Evolutionary conservation across 148 eudicot genomes (phyloP), one percentile per base, ranked within the genome.

Genomic region (Nepenthes mirabilis): DNA sequence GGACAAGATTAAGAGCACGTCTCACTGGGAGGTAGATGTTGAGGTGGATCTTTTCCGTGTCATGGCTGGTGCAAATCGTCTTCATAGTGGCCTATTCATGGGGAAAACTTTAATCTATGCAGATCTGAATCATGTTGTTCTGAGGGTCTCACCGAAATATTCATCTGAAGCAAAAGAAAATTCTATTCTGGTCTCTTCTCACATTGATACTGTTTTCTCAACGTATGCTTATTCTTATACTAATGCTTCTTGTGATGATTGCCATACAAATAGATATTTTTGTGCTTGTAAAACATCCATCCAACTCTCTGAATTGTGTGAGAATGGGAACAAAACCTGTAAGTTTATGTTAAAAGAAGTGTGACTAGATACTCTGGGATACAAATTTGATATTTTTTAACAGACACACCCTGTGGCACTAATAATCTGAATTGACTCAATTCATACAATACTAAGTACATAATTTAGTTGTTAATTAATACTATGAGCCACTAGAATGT

Each of bases 11-110:
- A 83, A 75, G 68, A 80, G 80, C 63, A 76, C 75, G 14, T 85
- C 98, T 65, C 90, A 93, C 55, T 82, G 88, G 91, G 98, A 86
- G 75, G 98, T 83, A 64, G 95, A 86, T 70, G 95, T 88, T 65
- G 85, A 93, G 71, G 85, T 93, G 45, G 98, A 93, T 36, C 65
- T 74, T 64, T 88, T 86, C 70, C 85, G 83, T 77, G 91, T 75
- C 52, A 82, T 74, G 12, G 56, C 78, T 65, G 98, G 96, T 77
- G 96, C 87, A 37, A 83, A 88, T 75, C 72, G 60, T 73, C 67
- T 88, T 56, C 78, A 66, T 14, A 65, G 95, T 67, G 96, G 96
- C 47, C 83, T 82, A 65, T 88, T 88, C 73, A 75, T 67, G 33
- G 96, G 98, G 56, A 93, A 70, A 73, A 78, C 88, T 23, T 77